Conservation (phyloP, 148 eudicot species). For the Rhododendron ferrugineum region DNA sequence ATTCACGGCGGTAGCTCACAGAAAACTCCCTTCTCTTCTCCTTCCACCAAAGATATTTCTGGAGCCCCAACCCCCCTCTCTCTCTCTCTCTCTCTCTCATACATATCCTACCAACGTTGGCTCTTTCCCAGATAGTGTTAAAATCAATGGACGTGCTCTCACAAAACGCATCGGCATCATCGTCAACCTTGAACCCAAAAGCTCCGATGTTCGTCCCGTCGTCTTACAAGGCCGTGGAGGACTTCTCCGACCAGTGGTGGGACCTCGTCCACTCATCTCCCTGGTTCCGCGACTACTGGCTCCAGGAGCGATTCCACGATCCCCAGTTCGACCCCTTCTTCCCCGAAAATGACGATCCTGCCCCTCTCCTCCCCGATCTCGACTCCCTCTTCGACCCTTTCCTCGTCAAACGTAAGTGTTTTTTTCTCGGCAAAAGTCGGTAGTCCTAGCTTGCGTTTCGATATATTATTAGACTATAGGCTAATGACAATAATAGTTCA, state of each 20-base stretch:
- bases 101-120: not conserved
- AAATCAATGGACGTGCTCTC: slow-evolving; percentile 37
- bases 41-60: not conserved
- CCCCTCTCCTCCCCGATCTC: slow-evolving; percentile 28
- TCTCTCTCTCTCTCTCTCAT: not conserved
- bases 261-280: slow-evolving; percentile 70
- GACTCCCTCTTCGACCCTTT: slow-evolving; percentile 26
- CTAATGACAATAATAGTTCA: no score
- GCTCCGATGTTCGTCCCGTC: slow-evolving; percentile 83
- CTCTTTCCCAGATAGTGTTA: not conserved
- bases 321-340: slow-evolving; percentile 23
- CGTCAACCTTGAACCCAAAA: slow-evolving; percentile 61
- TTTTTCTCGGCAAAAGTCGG: not conserved
- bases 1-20: not conserved
- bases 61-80: not conserved
- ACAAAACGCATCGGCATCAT: slow-evolving; percentile 13
- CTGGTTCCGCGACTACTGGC: slow-evolving; percentile 88
- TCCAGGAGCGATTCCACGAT: slow-evolving; percentile 55
- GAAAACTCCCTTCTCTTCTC: not conserved
- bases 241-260: slow-evolving; percentile 89
- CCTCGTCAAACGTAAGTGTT: slow-evolving; percentile 20
- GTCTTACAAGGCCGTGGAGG: slow-evolving; percentile 63
- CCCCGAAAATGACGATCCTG: slow-evolving; percentile 22
- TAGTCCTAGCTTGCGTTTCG: no score
- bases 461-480: no score